These are phyloP conservation scores for Sporobolomyces phaffii DNA, from an alignment of 768 basidiomycete species.

Conservation along the genomic window DNA sequence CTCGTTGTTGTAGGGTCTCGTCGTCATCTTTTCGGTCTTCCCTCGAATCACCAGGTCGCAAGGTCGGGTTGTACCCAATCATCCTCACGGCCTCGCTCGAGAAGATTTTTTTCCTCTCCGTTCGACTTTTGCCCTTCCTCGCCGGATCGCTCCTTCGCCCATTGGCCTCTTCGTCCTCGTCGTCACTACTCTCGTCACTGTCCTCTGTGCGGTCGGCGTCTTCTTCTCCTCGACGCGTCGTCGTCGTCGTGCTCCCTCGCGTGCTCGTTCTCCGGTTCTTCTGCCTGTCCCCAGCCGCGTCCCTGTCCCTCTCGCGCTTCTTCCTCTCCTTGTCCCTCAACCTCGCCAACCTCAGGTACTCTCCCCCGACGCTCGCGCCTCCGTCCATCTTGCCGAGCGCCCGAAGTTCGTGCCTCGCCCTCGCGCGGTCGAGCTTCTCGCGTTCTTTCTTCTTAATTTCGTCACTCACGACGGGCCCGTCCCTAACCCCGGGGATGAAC, in stretches of 20 bases:
- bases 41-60: not conserved
- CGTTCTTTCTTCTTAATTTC: conserved; percentile 11
- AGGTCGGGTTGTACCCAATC: conserved; percentile 34
- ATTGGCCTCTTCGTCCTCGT: not conserved
- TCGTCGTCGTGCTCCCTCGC: too few relatives aligned
- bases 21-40: conserved; percentile 14
- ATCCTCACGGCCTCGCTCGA: conserved; percentile 20
- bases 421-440: not conserved
- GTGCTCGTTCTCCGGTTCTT: not conserved
- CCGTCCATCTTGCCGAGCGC: conserved; percentile 20
- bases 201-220: not conserved
- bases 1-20: conserved; percentile 4
- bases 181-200: not conserved
- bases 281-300: not conserved
- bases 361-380: conserved; percentile 26
- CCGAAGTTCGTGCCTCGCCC: conserved; percentile 10
- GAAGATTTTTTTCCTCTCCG: conserved; percentile 17
- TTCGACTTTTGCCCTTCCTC: not conserved
- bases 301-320: conserved; percentile 7
- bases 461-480: conserved; percentile 26
- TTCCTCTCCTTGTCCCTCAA: not conserved
- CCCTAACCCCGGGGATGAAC: conserved; percentile 25
- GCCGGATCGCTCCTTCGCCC: too few relatives aligned
- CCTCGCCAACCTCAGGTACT: conserved; percentile 11
- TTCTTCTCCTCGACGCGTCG: too few relatives aligned